Base-by-base conservation (phyloP, 192 early-diverging fungal species). In the Dimargaris xerosporica region DNA sequence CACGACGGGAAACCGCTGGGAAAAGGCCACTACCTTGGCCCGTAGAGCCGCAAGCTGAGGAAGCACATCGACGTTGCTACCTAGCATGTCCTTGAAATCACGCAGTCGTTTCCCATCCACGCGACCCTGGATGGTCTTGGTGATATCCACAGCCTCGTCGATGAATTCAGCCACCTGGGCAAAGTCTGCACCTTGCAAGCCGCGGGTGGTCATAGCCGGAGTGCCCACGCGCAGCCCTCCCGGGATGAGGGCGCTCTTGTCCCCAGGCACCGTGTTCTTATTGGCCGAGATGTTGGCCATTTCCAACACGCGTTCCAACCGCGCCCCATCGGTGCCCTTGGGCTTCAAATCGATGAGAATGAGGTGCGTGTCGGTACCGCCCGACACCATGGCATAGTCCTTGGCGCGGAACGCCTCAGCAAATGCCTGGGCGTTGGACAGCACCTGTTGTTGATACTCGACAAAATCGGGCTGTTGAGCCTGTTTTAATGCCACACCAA, bases 181-280 rank as follows among this genome's bases (percentile, higher is more conserved):
- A 82, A 99, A 99, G 68, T 99, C 96, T 5, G 68, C 56, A 72
- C 91, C 92, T 25, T 71, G 68, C 13, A 99, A 74, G 0, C 92
- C 93, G 70, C 96, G 89, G 23, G 85, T 85, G 23, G 96, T 99
- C 96, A 99, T 99, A 28, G 96, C 96, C 21, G 96, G 96, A 10
- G 90, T 85, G 67, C 93, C 96, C 65, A 99, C 80, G 62, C 96
- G 85, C 60, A 99, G 81, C 51, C 96, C 96, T 62, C 88, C 85
- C 21, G 94, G 96, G 41, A 94, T 79, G 73, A 99, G 78, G 0
- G 96, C 96, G 31, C 78, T 82, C 70, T 90, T 93, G 72, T 99
- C 96, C 17, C 93, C 93, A 5, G 96, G 94, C 44, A 99, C 90
- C 0, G 96, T 99, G 84, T 99, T 99, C 79, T 99, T 99, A 81